Base-by-base conservation (phyloP, 441 rosid species). In the Francoa sonchifolia region DNA sequence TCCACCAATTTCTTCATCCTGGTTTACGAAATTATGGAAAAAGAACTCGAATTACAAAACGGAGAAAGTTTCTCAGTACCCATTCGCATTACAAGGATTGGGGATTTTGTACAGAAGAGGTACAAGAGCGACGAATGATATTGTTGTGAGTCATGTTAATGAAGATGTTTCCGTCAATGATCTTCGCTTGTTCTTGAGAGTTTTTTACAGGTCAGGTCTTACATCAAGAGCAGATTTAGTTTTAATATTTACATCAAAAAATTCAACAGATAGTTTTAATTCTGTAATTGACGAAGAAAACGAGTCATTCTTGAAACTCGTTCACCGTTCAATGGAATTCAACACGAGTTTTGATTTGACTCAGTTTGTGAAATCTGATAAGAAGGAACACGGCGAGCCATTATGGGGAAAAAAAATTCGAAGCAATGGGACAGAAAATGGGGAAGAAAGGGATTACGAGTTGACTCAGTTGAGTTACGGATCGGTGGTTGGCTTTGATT, bases 81-180 rank as follows among this genome's bases (percentile, higher is more conserved):
- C 55, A 2, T 58, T 67, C 36, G 97, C 97, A 14, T 62, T 88
- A 0, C 97, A 88, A 26, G 77, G 85, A 8, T 74, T 88, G 95
- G 97, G 97, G 1, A 65, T 71, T 61, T 65, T 88, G 48, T 73
- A 71, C 49, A 25, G 68, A 8, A 67, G 94, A 14, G 97, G 97
- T 3, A 74, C 90, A 5, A 63, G 55, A 18, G 76, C 82, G 29
- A 69, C 79, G 83, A 53, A 38, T 34, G 95, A 73, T 54, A 73
- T 88, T 12, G 26, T 77, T 2, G 84, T 89, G 2, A 77, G 56
- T 26, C 94, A 89, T 53, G 39, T 77, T 3, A 44, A 33, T 18
- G 94, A 79, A 39, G 82, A 76, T 28, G 52, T 67, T 6, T 42
- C 53, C 1, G 71, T 45, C 2, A 69, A 57, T 18, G 89, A 74